Evolutionary conservation across 257 asterid genomes (phyloP), one percentile per base, ranked within the genome.

Genomic region (Forsythia viridissima): DNA sequence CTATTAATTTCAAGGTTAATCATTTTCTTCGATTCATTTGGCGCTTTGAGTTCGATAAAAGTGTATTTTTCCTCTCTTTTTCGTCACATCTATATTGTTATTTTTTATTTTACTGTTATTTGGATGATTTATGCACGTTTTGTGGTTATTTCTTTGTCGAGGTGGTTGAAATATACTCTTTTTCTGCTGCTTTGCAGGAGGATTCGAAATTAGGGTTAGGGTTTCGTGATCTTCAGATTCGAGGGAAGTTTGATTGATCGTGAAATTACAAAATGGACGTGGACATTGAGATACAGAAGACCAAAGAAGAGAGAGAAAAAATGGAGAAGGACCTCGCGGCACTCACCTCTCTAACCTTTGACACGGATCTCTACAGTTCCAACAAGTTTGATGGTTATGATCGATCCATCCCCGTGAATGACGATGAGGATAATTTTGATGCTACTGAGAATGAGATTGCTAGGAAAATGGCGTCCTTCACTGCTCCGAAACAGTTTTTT

Each of bases 251-350:
- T 63, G 70, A 30, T 63, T 63, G 39, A 59, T 42, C 63, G 42
- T 24, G 16, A 44, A 41, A 70, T 80, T 44, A 18, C 43, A 73
- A 82, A 21, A 91, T 89, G 92, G 94, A 89, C 4, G 83, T 40
- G n/a, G 93, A 89, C 46, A 11, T 72, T 1, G 98, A 94, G 93
- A 91, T 92, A 82, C 93, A 84, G 86, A 90, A 24, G 84, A 80
- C 86, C 42, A 90, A 89, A 38, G 98, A 90, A 61, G 99, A 94
- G 89, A 90, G 96, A 85, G 87, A 89, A 80, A 90, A 91, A 77
- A 88, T 93, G 99, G 99, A 93, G 89, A 91, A 92, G 75, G 93
- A 93, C 83, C 79, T 95, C 34, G 97, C 99, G 5, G 88, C 97
- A 10, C 89, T 91, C 37, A 85, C 76, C 74, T 85, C 96, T 10